Evolutionary conservation across 1,139 yeast species (phyloP), one percentile per base, ranked within the genome.

Genomic region (Diutina sp.): DNA sequence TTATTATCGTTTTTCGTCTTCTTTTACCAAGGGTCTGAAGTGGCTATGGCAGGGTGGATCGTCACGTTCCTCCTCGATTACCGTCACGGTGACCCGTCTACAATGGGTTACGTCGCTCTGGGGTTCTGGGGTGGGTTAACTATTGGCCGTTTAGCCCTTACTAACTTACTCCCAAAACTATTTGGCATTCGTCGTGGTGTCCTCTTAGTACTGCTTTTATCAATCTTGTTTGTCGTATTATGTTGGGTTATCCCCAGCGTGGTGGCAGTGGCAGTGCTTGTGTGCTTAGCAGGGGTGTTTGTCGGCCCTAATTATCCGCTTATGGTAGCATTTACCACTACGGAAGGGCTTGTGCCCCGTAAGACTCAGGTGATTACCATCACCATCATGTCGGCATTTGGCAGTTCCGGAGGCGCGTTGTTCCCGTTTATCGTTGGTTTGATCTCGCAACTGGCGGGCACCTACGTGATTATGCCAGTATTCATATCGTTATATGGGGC

Each of bases 81-180:
- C 61, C 73, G 89, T 54, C 70, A 73, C 53, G 86, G 84, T 1
- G 67, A 70, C 55, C 64, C 70, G 11, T 12, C 12, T 3, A 67
- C 77, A 4, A 76, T 78, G 58, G 89, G 90, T 21, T 84, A 83
- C 63, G 84, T 84, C 35, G 80, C 87, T 2, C 80, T 89, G 8
- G 90, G 90, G 0, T 84, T 79, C 62, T 85, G 90, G 90, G 82
- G 77, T 12, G 91, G 91, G 6, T 69, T 85, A 46, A 83, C 89
- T 0, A 46, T 83, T 2, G 90, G 90, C 1, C 67, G 90, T 56
- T 68, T 85, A 32, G 60, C 73, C 6, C 68, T 83, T 38, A 77
- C 82, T 2, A 65, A 74, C 29, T 68, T 70, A 0, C 61, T 76
- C 9, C 78, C 78, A 59, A 69, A 68, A 32, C 60, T 61, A n/a